These are phyloP conservation scores for Metarhizium robertsii DNA, from an alignment of 2,329 filamentous ascomycete genomes.

Conservation along the genomic window DNA sequence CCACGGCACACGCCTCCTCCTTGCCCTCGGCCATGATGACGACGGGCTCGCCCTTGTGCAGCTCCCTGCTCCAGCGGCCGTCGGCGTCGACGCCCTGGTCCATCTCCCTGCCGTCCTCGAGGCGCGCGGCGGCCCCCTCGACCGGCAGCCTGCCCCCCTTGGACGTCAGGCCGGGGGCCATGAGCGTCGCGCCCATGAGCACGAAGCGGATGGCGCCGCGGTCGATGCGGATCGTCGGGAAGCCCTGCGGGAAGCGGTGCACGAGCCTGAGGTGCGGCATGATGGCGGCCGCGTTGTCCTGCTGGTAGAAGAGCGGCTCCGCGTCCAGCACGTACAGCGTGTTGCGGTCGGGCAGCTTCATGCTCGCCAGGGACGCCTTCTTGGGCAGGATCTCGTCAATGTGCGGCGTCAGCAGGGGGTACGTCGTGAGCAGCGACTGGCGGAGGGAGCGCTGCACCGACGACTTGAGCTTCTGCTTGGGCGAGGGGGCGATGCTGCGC, in stretches of 20 bases:
- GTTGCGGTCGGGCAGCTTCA: slow-evolving; percentile 88
- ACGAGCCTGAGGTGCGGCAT: slow-evolving; percentile 84
- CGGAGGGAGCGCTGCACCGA: slow-evolving; percentile 85
- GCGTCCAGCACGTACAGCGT: slow-evolving; percentile 77
- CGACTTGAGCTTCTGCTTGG: slow-evolving; percentile 95
- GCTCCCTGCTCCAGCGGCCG: slow-evolving; percentile 53
- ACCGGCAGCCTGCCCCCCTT: slow-evolving; percentile 70
- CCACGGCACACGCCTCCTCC: slow-evolving; percentile 80
- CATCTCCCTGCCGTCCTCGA: slow-evolving; percentile 33
- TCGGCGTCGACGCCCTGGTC: slow-evolving; percentile 35
- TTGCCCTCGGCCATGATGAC: slow-evolving; percentile 91
- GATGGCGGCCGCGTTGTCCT: slow-evolving; percentile 58
- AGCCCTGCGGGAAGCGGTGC: slow-evolving; percentile 78
- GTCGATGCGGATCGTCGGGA: slow-evolving; percentile 83
- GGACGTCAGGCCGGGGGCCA: slow-evolving; percentile 89
- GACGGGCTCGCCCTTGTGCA: slow-evolving; percentile 75
- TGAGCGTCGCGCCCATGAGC: slow-evolving; percentile 82
- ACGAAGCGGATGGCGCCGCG: slow-evolving; percentile 96
- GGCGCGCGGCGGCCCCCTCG: slow-evolving; percentile 23
- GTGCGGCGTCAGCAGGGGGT: slow-evolving; percentile 74
- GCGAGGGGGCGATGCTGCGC: slow-evolving; percentile 59
- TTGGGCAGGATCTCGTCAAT: slow-evolving; percentile 95
- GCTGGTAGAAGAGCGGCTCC: slow-evolving; percentile 85
- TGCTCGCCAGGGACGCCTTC: slow-evolving; percentile 79
- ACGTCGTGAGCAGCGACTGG: slow-evolving; percentile 70